Base-by-base conservation (phyloP, 306 rosid species). In the Spatholobus suberectus region DNA sequence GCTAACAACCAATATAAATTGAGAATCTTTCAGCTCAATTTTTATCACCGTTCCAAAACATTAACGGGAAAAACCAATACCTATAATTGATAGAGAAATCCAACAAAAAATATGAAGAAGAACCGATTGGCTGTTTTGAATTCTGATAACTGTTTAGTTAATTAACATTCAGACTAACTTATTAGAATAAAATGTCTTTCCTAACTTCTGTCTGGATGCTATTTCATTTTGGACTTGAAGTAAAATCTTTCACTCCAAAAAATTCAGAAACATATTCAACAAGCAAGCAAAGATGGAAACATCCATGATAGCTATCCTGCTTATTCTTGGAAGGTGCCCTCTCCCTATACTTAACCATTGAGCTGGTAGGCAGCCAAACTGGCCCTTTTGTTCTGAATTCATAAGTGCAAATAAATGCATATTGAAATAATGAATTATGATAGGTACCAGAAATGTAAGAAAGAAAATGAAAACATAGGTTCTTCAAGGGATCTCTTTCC, bases 261-360 rank as follows among this genome's bases (percentile, higher is more conserved):
- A 58, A 2, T 11, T 73, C 58, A 68, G 54, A 79, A 73, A 18
- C 55, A 57, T 26, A 69, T 63, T 73, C 27, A 52, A 40, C 1
- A 12, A 54, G 44, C 55, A 73, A 65, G 35, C 8, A 29, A 61
- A 67, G 69, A 80, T 74, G 69, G 41, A 78, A 78, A 78, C 81
- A 75, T 24, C 74, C 75, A 47, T 32, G 41, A 80, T 17, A 49
- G 66, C 15, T 24, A 62, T 41, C n/a, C 23, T 7, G 43, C 29
- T 20, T 66, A 69, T 65, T 69, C 68, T 49, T 59, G 40, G 26
- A 3, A 37, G 47, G 44, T n/a, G 15, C 13, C 51, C 26, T 23
- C 20, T 23, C 80, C 34, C 80, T 63, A 62, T 70, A 13, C 68
- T 20, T 59, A 70, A 59, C 38, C 41, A 14, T 38, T 61, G 47